Percentiles rank a stretch among this genome's conserved stretches.
These are phyloP conservation scores for Podila epicladia DNA, from an alignment of 192 early-diverging fungal species.

Conservation along the genomic window DNA sequence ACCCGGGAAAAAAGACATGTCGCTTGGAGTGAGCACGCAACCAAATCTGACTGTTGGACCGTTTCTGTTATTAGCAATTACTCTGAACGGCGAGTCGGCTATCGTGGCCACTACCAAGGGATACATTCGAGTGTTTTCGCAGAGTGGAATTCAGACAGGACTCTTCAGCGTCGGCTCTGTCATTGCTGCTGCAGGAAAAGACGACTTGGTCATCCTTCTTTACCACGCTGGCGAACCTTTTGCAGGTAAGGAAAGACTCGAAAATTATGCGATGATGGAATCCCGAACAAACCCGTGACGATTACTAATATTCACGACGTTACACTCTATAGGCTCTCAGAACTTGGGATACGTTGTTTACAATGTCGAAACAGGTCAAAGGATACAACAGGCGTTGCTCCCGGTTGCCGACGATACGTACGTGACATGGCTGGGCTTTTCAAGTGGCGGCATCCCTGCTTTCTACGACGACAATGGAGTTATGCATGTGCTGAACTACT, in stretches of 20 bases:
- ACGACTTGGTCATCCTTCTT: conserved; percentile 55
- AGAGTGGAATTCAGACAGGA: conserved; percentile 81
- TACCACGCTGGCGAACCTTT: conserved; percentile 42
- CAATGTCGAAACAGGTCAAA: conserved; percentile 61
- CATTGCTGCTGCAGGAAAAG: conserved; percentile 45
- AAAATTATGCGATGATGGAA: conserved; percentile 21
- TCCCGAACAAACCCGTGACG: too few species aligned
- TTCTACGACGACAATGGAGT: conserved; percentile 86
- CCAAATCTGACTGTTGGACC: not conserved
- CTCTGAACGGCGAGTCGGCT: conserved; percentile 71
- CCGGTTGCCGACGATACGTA: conserved; percentile 69
- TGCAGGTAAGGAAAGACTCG: conserved; percentile 20
- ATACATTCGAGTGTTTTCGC: conserved; percentile 82
- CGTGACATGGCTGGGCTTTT: conserved; percentile 88
- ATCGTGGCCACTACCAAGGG: conserved; percentile 79
- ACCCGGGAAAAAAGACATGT: not conserved
- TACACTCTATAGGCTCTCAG: conserved; percentile 47
- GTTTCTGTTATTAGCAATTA: conserved; percentile 63
- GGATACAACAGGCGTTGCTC: conserved; percentile 66
- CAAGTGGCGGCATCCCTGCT: conserved; percentile 77
- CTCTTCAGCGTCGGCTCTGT: conserved; percentile 72
- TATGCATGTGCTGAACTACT: conserved; percentile 74
- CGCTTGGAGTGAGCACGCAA: not conserved
- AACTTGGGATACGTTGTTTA: conserved; percentile 73
- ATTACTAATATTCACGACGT: not conserved